Base-by-base conservation (phyloP, 225 moss, liverwort and hornwort species). In the Antitrichia curtipendula region DNA sequence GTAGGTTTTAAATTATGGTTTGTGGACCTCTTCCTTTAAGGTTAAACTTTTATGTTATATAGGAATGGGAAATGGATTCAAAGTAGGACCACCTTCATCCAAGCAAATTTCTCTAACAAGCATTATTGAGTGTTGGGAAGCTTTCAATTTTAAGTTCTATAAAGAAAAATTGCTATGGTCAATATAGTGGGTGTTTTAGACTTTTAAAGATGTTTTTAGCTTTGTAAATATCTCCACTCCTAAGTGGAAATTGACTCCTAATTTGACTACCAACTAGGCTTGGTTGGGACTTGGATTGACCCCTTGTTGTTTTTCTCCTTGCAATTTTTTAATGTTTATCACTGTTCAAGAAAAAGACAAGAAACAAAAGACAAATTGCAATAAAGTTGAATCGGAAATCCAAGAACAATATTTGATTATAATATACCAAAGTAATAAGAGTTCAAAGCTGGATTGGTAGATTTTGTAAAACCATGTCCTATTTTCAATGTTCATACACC, bases 1-100 rank as follows among this genome's bases (percentile, higher is more conserved):
- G 0, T 49, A 29, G 32, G 12, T 5, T 49, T 49, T 7, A 12
- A 20, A 7, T 0, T 2, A 53, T 0, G 0, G 1, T 1, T 4
- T 19, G 7, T 12, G 4, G 6, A 29, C 4, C 1, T 19, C 31
- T 4, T 19, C 1, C 3, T 1, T 74, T 0, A 6, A 54, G 3
- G 9, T 4, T 6, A 2, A 50, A 32, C 2, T 12, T 74, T 21
- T 21, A 34, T 32, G 0, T 31, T 31, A 7, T 29, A 2, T 47
- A 2, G 31, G 1, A 19, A 73, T 18, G 7, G 29, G 0, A 73
- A 73, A 73, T 19, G 49, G 31, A 49, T 73, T 73, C 6, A 45
- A 29, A 1, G 4, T 18, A 17, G 19, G 12, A 74, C 32, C 1
- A 32, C 7, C 9, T 11, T 31, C 10, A 47, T 11, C 19, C 64